Percentiles rank a stretch among this genome's conserved stretches.
These are phyloP conservation scores for Delonix regia DNA, from an alignment of 306 rosid species.

Conservation along the genomic window DNA sequence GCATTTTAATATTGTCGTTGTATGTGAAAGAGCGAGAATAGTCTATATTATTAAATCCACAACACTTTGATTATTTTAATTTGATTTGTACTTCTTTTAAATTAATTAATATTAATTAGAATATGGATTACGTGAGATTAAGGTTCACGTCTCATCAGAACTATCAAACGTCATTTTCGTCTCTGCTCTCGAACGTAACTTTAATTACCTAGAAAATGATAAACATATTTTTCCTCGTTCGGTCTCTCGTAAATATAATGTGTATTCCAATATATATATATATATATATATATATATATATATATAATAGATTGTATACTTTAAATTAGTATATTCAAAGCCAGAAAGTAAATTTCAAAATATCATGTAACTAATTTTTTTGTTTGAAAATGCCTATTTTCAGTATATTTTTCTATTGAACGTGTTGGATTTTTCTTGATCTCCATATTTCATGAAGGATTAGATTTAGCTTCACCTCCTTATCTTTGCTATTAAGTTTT, in stretches of 20 bases:
- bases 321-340: too few species aligned
- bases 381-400: background rate
- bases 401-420: too few species aligned
- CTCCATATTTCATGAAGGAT: too few species aligned
- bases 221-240: background rate
- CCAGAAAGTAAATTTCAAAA: background rate
- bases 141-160: slow-evolving; percentile 37
- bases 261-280: background rate
- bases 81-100: background rate
- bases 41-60: background rate
- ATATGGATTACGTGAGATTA: slow-evolving; percentile 40
- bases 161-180: slow-evolving; percentile 24
- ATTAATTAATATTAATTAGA: background rate
- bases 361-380: too few species aligned
- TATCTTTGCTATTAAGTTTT: too few species aligned
- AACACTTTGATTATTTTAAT: background rate
- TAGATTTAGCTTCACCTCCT: too few species aligned
- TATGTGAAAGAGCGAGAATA: background rate
- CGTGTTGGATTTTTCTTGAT: too few species aligned
- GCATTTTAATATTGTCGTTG: background rate
- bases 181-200: slow-evolving; percentile 1
- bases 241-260: background rate
- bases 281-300: too few species aligned
- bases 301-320: too few species aligned
- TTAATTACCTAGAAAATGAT: background rate